These are phyloP conservation scores for Petasospora fabianii DNA, from an alignment of 1,139 yeast genomes.

Conservation along the genomic window DNA sequence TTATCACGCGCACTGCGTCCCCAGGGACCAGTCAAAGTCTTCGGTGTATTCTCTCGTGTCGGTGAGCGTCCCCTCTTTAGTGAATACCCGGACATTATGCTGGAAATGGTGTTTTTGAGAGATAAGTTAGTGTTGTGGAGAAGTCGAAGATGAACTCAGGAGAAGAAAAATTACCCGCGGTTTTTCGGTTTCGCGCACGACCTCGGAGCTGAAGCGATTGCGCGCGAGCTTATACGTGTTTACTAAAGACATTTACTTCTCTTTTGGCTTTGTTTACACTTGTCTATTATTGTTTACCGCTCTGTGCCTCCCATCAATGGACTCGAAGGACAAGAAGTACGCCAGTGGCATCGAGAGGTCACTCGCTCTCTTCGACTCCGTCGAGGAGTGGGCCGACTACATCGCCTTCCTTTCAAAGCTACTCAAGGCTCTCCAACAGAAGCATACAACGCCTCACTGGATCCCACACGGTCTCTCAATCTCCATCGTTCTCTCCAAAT, in stretches of 20 bases:
- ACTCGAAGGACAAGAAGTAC: constrained; percentile 66
- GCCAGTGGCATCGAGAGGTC: constrained; percentile 68
- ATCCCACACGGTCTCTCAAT: constrained; percentile 54
- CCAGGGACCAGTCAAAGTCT: constrained; percentile 27
- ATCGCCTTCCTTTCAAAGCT: constrained; percentile 81
- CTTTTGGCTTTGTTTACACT: too few species aligned
- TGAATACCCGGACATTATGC: constrained; percentile 10
- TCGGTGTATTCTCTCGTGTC: background rate
- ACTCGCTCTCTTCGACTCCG: constrained; percentile 71
- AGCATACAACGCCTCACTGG: constrained; percentile 40
- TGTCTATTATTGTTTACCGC: too few species aligned
- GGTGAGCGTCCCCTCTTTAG: constrained; percentile 15
- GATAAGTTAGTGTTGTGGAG: too few species aligned
- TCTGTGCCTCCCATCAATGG: too few species aligned
- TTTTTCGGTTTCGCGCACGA: too few species aligned
- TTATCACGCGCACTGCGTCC: constrained; percentile 22
- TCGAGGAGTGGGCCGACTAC: constrained; percentile 98
- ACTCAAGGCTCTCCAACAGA: constrained; percentile 58
- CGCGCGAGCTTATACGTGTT: too few species aligned
- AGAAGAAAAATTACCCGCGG: too few species aligned
- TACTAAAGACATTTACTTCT: too few species aligned
- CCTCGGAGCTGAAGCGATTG: too few species aligned
- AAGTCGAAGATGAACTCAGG: too few species aligned
- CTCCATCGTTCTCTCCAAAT: constrained; percentile 50
- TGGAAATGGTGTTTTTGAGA: too few species aligned